These are phyloP conservation scores for Termitomyces sp. DNA, from an alignment of 768 basidiomycete species.

Conservation along the genomic window DNA sequence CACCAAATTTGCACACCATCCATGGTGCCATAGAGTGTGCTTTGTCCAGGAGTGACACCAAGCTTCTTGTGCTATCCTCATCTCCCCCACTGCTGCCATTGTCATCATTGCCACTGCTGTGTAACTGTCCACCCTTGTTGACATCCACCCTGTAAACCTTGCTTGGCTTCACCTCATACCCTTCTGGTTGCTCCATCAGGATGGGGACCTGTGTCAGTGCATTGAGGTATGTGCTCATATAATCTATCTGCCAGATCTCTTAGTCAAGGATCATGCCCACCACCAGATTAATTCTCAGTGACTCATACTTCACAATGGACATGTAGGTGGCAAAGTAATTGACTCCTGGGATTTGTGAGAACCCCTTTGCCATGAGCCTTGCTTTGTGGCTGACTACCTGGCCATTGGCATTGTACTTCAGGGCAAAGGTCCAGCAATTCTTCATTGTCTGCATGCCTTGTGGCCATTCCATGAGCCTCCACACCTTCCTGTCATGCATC, in stretches of 20 bases:
- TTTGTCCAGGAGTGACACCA: background rate
- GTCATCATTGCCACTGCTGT: background rate
- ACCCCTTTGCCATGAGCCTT: background rate
- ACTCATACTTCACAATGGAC: background rate
- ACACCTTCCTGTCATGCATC: conserved; percentile 2
- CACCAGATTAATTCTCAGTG: background rate
- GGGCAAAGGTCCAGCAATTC: background rate
- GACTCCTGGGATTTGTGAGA: background rate
- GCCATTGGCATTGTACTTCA: background rate
- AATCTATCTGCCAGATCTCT: background rate
- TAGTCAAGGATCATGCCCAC: background rate
- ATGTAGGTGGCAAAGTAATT: background rate
- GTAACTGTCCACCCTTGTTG: background rate
- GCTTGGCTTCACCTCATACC: background rate
- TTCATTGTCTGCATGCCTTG: background rate
- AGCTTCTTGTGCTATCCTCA: background rate
- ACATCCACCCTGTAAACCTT: background rate
- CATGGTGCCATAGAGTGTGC: background rate
- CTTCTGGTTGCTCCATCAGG: background rate
- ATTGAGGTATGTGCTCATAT: background rate
- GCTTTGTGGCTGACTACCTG: background rate
- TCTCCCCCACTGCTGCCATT: background rate
- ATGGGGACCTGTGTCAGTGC: background rate
- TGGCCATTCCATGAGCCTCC: background rate
- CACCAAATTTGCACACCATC: too few relatives aligned